Evolutionary conservation across 139 green algal species (phyloP).

Genomic region (Auxenochlorella protothecoides): DNA sequence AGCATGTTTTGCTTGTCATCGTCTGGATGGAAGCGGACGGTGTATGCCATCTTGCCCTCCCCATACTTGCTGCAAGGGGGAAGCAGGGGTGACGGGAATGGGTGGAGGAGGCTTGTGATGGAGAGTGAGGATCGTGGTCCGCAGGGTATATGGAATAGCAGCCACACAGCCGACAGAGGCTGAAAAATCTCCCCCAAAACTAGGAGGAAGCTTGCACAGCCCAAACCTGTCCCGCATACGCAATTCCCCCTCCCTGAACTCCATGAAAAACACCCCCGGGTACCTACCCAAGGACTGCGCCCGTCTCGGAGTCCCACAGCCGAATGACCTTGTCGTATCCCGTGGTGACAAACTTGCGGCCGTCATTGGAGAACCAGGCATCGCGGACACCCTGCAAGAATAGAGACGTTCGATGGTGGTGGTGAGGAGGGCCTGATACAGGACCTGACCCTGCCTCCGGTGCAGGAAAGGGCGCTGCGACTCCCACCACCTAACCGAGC

Average conservation of each 20-base stretch:
- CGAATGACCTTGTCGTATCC: slow-evolving; percentile 87
- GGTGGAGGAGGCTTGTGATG: too few species aligned
- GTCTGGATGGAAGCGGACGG: slow-evolving; percentile 82
- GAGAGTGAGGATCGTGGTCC: too few species aligned
- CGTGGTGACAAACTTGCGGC: slow-evolving; percentile 71
- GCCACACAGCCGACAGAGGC: neutral
- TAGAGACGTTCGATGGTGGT: too few species aligned
- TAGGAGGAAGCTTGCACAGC: neutral
- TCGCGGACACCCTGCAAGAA: slow-evolving; percentile 75
- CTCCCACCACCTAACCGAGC: too few species aligned
- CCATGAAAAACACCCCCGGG: neutral
- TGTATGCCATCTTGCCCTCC: slow-evolving; percentile 71
- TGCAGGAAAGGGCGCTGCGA: too few species aligned
- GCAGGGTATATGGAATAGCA: too few species aligned
- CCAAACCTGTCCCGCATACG: neutral
- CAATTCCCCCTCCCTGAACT: neutral
- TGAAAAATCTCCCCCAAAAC: neutral
- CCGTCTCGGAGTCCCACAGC: slow-evolving; percentile 97
- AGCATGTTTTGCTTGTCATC: slow-evolving; percentile 76
- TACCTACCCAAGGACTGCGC: slow-evolving; percentile 36
- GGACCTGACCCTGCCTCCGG: too few species aligned
- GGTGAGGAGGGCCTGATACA: too few species aligned
- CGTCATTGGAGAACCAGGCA: slow-evolving; percentile 84
- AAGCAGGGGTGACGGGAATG: neutral
- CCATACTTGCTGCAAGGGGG: slow-evolving; percentile 12